Conservation (phyloP, 331 rosid genomes). For the Quercus lobata region DNA sequence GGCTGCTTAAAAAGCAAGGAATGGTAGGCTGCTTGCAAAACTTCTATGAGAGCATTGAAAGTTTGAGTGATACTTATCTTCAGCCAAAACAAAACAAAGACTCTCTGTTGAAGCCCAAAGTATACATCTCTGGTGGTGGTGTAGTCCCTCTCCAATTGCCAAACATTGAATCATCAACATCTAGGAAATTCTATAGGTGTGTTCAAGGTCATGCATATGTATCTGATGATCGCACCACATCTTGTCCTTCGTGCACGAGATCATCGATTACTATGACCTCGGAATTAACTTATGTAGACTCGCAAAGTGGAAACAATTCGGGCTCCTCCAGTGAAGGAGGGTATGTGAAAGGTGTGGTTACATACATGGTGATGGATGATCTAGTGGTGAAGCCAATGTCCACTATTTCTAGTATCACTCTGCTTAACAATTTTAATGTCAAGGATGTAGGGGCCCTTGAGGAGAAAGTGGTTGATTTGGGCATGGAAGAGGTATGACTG, state of each 20-base stretch:
- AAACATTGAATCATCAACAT: too few species aligned
- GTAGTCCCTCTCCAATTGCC: neutral
- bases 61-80: neutral
- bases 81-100: neutral
- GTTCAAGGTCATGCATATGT: neutral
- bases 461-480: constrained; percentile 3
- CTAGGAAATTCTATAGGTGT: too few species aligned
- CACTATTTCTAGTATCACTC: neutral
- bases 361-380: constrained; percentile 26
- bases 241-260: neutral
- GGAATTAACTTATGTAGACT: neutral
- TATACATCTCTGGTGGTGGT: neutral
- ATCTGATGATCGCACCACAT: neutral
- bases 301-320: neutral
- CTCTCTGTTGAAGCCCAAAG: neutral
- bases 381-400: constrained; percentile 22
- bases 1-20: neutral
- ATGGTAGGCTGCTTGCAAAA: neutral
- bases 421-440: neutral
- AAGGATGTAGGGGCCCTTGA: constrained; percentile 2
- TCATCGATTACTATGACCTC: too few species aligned
- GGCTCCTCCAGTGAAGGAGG: neutral
- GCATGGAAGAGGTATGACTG: constrained; percentile 2
- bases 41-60: neutral
- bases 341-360: neutral